phyloP scores from a whole-genome alignment of 768 basidiomycete species.

The Leccinum pellstonianum region DNA sequence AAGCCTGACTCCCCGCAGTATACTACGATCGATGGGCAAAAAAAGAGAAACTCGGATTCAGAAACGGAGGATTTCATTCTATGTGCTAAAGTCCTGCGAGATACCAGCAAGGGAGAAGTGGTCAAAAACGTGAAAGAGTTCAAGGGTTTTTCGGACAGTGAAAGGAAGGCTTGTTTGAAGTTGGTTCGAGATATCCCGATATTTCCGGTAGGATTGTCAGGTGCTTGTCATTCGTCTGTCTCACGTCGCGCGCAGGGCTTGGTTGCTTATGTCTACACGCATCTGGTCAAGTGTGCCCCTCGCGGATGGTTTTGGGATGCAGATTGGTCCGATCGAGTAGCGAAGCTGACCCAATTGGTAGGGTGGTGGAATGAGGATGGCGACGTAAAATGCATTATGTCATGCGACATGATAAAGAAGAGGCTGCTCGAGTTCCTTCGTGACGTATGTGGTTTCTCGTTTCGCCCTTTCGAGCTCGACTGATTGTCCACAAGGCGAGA shows the following conservation, averaged over 20 bases:
- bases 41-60: neutral
- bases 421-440: slow-evolving; percentile 18
- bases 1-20: slow-evolving; percentile 7
- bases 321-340: slow-evolving; percentile 11
- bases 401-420: slow-evolving; percentile 12
- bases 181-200: slow-evolving; percentile 17
- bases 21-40: slow-evolving; percentile 22
- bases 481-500: slow-evolving; percentile 16
- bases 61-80: neutral
- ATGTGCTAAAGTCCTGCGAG: slow-evolving; percentile 13
- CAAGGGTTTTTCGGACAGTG: slow-evolving; percentile 4
- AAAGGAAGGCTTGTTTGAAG: slow-evolving; percentile 14
- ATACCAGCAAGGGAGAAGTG: slow-evolving; percentile 13
- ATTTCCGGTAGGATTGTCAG: slow-evolving; percentile 22
- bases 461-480: neutral
- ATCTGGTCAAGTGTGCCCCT: slow-evolving; percentile 19
- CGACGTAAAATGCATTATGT: slow-evolving; percentile 13
- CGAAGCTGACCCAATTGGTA: slow-evolving; percentile 9
- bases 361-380: slow-evolving; percentile 8
- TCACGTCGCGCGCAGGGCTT: slow-evolving; percentile 21
- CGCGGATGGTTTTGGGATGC: slow-evolving; percentile 10
- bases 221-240: slow-evolving; percentile 2
- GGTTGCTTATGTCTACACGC: slow-evolving; percentile 31
- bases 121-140: slow-evolving; percentile 21
- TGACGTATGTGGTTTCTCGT: slow-evolving; percentile 8